These are phyloP conservation scores for Pseudocercospora eumusae DNA, from an alignment of 2,329 filamentous ascomycete species.

Conservation along the genomic window DNA sequence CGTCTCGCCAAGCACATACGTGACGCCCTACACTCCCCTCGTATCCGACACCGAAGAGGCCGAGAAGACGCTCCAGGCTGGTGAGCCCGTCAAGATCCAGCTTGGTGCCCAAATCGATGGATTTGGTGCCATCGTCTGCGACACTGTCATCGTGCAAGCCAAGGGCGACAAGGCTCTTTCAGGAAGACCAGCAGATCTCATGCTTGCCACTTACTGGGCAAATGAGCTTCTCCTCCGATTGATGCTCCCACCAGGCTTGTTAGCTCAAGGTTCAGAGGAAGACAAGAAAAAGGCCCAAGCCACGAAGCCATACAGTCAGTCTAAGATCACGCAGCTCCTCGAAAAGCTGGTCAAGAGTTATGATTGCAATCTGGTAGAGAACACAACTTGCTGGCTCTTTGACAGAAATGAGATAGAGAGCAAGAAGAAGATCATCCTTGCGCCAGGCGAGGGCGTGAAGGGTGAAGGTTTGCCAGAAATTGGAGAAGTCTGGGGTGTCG, in stretches of 20 bases:
- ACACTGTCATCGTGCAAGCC: slow-evolving; percentile 75
- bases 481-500: slow-evolving; percentile 95
- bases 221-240: slow-evolving; percentile 92
- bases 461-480: slow-evolving; percentile 87
- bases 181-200: slow-evolving; percentile 79
- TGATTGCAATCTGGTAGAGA: slow-evolving; percentile 91
- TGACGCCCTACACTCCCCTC: slow-evolving; percentile 95
- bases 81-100: slow-evolving; percentile 94
- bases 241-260: slow-evolving; percentile 85
- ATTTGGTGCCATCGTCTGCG: slow-evolving; percentile 93
- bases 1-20: slow-evolving; percentile 87
- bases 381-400: slow-evolving; percentile 96
- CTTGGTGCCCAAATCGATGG: slow-evolving; percentile 98
- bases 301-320: slow-evolving; percentile 79
- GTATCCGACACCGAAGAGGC: slow-evolving; percentile 85
- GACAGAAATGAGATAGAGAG: slow-evolving; percentile 97
- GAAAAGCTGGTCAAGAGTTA: slow-evolving; percentile 92
- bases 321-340: slow-evolving; percentile 80
- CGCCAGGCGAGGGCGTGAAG: slow-evolving; percentile 81
- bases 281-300: slow-evolving; percentile 87
- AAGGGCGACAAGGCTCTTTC: slow-evolving; percentile 57
- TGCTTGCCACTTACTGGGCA: slow-evolving; percentile 89
- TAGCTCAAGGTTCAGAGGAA: slow-evolving; percentile 82
- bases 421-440: slow-evolving; percentile 95
- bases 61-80: slow-evolving; percentile 72